These are phyloP conservation scores for Parachaetomium inaequale DNA, from an alignment of 495 filamentous ascomycete species.

Conservation along the genomic window DNA sequence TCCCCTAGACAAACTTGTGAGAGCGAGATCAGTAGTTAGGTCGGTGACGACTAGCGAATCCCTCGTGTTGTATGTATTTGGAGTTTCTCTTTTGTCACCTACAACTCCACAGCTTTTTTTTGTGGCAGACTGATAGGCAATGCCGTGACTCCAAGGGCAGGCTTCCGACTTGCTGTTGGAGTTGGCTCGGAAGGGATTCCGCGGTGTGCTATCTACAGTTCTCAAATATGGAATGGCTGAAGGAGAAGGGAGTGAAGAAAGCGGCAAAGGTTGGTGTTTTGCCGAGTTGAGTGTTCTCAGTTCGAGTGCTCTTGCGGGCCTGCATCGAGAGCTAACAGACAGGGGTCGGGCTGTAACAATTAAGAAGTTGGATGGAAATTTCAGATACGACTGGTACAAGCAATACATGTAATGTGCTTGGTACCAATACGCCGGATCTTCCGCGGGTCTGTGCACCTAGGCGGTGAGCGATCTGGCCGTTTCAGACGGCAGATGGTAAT, in stretches of 20 bases:
- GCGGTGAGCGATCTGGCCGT: background rate
- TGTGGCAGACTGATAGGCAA: too few relatives aligned
- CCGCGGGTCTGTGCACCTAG: background rate
- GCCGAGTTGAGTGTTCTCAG: background rate
- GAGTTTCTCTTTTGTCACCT: too few relatives aligned
- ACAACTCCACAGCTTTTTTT: too few relatives aligned
- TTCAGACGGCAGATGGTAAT: constrained; percentile 11
- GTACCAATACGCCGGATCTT: background rate
- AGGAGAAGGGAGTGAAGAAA: background rate
- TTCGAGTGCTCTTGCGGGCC: background rate
- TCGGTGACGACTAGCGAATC: too few relatives aligned
- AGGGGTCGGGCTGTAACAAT: background rate
- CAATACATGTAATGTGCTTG: background rate
- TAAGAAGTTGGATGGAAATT: background rate
- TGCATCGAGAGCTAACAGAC: background rate
- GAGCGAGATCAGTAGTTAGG: too few relatives aligned
- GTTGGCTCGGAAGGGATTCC: too few relatives aligned
- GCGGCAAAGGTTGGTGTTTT: background rate
- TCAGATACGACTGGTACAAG: background rate
- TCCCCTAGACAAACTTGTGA: too few relatives aligned
- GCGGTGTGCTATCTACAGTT: too few relatives aligned
- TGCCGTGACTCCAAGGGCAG: too few relatives aligned
- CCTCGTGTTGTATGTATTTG: too few relatives aligned
- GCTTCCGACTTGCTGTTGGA: too few relatives aligned
- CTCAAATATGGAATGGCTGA: too few relatives aligned